Conservation (phyloP, 495 filamentous ascomycete species). For the Annulohypoxylon maeteangense region DNA sequence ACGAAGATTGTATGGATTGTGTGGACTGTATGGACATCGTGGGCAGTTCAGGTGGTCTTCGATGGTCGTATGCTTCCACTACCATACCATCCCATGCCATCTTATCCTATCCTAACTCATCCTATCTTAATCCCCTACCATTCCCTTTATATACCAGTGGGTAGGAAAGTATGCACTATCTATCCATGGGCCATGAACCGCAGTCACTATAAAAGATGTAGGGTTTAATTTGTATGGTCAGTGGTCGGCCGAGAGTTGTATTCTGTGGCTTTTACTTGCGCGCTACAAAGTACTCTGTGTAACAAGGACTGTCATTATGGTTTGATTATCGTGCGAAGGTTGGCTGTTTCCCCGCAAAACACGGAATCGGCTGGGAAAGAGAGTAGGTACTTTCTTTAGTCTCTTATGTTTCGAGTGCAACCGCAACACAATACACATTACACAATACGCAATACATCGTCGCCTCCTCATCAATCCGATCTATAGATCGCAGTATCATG, state of each 20-base stretch:
- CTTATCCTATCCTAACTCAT: neutral
- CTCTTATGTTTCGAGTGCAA: conserved; percentile 20
- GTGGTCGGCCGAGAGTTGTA: conserved; percentile 12
- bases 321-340: conserved; percentile 41
- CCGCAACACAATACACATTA: neutral
- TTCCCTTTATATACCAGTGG: neutral
- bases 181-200: neutral
- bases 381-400: conserved; percentile 1
- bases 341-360: conserved; percentile 42
- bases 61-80: conserved; percentile 35
- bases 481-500: neutral
- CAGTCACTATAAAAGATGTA: neutral
- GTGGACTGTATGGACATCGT: conserved; percentile 9
- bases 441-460: conserved; percentile 12
- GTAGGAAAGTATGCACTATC: neutral
- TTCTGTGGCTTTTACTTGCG: conserved; percentile 5
- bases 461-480: conserved; percentile 10
- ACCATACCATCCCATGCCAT: conserved; percentile 16
- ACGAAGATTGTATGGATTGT: neutral
- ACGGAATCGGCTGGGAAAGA: conserved; percentile 18
- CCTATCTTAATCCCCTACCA: neutral
- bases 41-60: conserved; percentile 28
- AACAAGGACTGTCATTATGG: conserved; percentile 38
- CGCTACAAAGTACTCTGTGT: conserved; percentile 18
- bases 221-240: conserved; percentile 7